Percentiles rank a stretch among this genome's conserved stretches.
These are phyloP conservation scores for Ceratocystis huliohia DNA, from an alignment of 2,329 filamentous ascomycete species.

Conservation along the genomic window DNA sequence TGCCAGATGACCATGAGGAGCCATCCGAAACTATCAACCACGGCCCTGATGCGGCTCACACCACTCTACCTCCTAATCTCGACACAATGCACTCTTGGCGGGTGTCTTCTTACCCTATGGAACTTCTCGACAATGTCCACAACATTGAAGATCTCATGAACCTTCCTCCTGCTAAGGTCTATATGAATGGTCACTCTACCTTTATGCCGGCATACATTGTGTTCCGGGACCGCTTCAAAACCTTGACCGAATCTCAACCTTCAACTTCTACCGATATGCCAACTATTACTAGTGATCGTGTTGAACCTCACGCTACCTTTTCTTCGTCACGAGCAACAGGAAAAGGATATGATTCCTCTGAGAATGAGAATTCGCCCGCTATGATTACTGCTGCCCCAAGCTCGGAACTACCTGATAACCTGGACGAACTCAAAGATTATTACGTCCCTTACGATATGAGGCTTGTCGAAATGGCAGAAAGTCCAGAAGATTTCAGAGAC, in stretches of 20 bases:
- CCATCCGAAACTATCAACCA: no score
- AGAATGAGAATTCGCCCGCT: no score
- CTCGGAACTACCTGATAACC: neutral
- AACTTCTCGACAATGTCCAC: neutral
- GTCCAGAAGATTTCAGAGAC: no score
- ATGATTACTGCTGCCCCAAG: neutral
- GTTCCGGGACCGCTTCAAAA: neutral
- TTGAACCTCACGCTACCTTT: neutral
- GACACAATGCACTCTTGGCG: no score
- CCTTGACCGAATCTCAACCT: neutral
- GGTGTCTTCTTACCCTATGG: neutral
- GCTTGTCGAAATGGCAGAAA: no score
- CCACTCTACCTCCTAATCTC: no score
- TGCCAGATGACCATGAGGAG: no score
- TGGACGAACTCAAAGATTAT: neutral
- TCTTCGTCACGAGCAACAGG: no score
- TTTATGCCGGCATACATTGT: accelerated
- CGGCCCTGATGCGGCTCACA: no score
- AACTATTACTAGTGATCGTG: neutral
- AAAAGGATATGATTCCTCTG: no score
- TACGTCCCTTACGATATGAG: neutral
- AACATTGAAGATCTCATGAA: neutral
- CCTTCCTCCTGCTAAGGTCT: neutral
- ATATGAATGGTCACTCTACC: neutral
- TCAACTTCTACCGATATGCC: neutral